Base-by-base conservation (phyloP, 352 stramenopile genomes). In the Blastocystis hominis region DNA sequence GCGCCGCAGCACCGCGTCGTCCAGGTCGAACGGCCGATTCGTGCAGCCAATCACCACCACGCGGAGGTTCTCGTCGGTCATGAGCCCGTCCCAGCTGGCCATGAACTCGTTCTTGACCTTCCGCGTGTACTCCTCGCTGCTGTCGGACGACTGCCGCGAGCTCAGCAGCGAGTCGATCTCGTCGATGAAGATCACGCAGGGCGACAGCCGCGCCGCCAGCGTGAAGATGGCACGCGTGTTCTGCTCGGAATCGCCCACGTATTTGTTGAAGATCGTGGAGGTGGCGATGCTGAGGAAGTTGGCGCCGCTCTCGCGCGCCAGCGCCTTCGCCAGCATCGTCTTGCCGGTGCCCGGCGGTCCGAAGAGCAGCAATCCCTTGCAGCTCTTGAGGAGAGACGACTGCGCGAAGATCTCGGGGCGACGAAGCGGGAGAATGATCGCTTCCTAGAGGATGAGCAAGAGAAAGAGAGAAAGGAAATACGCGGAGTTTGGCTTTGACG, bases 161-260 rank as follows among this genome's bases (percentile, higher is more conserved):
- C 90, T 93, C 46, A 99, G 91, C 24, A 99, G 91, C 0, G 95
- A 98, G 91, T 99, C 97, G 86, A 99, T 97, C 91, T 99, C 96
- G 90, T 99, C 96, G 66, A 99, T 98, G 89, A 99, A 99, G 63
- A 99, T 96, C 2, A 99, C 95, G 0, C 94, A 94, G 4, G 96
- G 96, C n/a, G 93, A 92, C 24, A 96, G 88, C 34, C 92, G 89
- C 59, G 93, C 77, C 6, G 93, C 93, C 24, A 96, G 89, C 34
- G 93, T 95, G 89, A 96, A 96, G 13, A 96, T 93, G 30, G 93
- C 93, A 72, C 94, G 93, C 4, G 93, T 93, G 90, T 96, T 95
- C 88, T 96, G 95, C 90, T 96, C 93, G 46, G 90, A 94, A 80
- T 94, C 92, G 53, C 92, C 92, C 6, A 92, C 80, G 89, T 90